These are phyloP conservation scores for Medicago arabica DNA, from an alignment of 306 rosid species.

Conservation along the genomic window DNA sequence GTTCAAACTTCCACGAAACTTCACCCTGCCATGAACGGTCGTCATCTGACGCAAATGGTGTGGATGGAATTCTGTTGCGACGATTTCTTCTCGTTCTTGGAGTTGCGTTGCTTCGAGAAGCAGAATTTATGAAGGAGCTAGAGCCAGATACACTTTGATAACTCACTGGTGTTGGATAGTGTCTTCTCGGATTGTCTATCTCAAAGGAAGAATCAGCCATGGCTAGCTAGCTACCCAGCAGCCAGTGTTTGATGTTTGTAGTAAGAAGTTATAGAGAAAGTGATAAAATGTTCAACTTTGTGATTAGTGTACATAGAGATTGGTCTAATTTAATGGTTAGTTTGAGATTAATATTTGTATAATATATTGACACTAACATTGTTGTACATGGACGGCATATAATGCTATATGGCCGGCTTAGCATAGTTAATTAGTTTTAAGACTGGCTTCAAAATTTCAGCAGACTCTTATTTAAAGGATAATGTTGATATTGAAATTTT, in stretches of 20 bases:
- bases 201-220: conserved; percentile 68
- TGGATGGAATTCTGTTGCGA: conserved; percentile 48
- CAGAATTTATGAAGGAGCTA: conserved; percentile 49
- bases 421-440: conserved; percentile 16
- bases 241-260: not conserved
- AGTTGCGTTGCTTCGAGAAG: conserved; percentile 42
- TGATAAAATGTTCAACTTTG: not conserved
- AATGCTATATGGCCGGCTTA: conserved; percentile 44
- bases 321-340: conserved; percentile 29
- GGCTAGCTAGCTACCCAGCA: conserved; percentile 28
- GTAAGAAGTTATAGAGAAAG: conserved; percentile 7
- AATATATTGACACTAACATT: not conserved
- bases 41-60: conserved; percentile 72
- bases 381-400: conserved; percentile 49
- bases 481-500: conserved; percentile 1
- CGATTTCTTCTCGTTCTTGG: conserved; percentile 39
- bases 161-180: conserved; percentile 51
- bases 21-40: conserved; percentile 80
- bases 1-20: conserved; percentile 82
- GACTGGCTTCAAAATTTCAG: not conserved
- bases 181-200: conserved; percentile 42
- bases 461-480: not conserved
- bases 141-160: conserved; percentile 55
- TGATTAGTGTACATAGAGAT: conserved; percentile 11
- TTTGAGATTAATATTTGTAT: not conserved